phyloP scores from a whole-genome alignment of 768 basidiomycete species.

The Boletellus sp. region DNA sequence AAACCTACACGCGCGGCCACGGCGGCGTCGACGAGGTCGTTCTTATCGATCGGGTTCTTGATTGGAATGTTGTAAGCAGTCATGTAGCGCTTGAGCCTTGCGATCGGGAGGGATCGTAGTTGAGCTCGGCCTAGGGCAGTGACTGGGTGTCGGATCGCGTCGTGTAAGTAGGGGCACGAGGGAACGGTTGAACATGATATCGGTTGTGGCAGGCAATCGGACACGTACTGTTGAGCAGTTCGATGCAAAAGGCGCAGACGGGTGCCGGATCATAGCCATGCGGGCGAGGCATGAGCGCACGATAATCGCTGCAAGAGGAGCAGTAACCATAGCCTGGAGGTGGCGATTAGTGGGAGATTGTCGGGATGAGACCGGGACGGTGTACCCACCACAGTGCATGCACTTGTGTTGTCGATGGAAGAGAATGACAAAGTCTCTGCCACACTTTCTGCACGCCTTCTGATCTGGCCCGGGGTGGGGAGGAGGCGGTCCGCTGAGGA shows the following conservation, averaged over 20 bases:
- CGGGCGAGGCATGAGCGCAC: slow-evolving; percentile 70
- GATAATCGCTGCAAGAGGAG: slow-evolving; percentile 68
- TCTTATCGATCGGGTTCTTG: slow-evolving; percentile 67
- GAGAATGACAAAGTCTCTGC: slow-evolving; percentile 66
- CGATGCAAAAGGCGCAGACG: slow-evolving; percentile 75
- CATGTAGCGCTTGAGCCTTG: slow-evolving; percentile 66
- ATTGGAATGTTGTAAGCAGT: slow-evolving; percentile 65
- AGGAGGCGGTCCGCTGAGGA: slow-evolving; percentile 67
- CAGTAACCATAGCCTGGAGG: slow-evolving; percentile 66
- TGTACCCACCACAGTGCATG: slow-evolving; percentile 67
- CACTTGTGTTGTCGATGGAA: slow-evolving; percentile 63
- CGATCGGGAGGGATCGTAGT: slow-evolving; percentile 52
- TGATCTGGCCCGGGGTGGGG: slow-evolving; percentile 26
- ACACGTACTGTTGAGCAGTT: slow-evolving; percentile 58
- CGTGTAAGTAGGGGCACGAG: not conserved
- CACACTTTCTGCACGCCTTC: slow-evolving; percentile 61
- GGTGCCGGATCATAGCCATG: slow-evolving; percentile 61
- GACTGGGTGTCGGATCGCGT: slow-evolving; percentile 44
- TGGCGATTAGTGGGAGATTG: slow-evolving; percentile 1
- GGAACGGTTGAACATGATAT: not conserved
- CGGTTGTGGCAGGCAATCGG: not conserved
- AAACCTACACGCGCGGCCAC: slow-evolving; percentile 47
- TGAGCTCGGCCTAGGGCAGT: slow-evolving; percentile 62
- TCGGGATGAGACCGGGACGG: not conserved
- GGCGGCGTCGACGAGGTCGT: slow-evolving; percentile 69